phyloP scores from a whole-genome alignment of 164 flowering plant species.

The Sextonia rubra region DNA sequence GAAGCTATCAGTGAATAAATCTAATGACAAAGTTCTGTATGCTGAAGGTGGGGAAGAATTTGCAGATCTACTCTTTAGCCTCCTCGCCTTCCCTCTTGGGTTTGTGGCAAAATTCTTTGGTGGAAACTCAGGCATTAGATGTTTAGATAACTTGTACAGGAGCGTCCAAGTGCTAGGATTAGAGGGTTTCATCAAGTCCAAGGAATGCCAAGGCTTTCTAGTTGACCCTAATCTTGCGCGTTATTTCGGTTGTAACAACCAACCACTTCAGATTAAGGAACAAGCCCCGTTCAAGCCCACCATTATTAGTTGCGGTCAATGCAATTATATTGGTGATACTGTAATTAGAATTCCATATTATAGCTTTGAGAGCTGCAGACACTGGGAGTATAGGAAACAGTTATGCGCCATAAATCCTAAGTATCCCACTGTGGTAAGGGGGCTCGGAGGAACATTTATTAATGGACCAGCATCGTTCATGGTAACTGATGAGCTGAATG shows the following conservation, averaged over 20 bases:
- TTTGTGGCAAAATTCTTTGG: slow-evolving; percentile 2
- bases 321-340: not conserved
- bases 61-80: slow-evolving; percentile 18
- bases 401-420: not conserved
- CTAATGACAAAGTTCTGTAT: not conserved
- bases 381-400: not conserved
- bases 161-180: slow-evolving; percentile 7
- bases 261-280: not conserved
- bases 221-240: slow-evolving; percentile 14
- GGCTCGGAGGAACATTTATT: slow-evolving; percentile 9
- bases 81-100: slow-evolving; percentile 19
- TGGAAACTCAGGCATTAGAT: slow-evolving; percentile 2
- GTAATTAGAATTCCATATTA: too few relatives aligned
- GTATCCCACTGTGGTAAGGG: not conserved
- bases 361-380: not conserved
- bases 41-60: slow-evolving; percentile 16
- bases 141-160: slow-evolving; percentile 15
- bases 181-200: not conserved
- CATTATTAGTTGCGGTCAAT: not conserved
- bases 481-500: slow-evolving; percentile 11
- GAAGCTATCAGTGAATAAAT: not conserved
- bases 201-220: slow-evolving; percentile 6
- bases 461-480: slow-evolving; percentile 1
- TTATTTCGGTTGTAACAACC: slow-evolving; percentile 3
- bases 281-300: too few relatives aligned